Evolutionary conservation across 371 early-diverging fungal genomes (phyloP).

Genomic region (Lichtheimia hyalospora): DNA sequence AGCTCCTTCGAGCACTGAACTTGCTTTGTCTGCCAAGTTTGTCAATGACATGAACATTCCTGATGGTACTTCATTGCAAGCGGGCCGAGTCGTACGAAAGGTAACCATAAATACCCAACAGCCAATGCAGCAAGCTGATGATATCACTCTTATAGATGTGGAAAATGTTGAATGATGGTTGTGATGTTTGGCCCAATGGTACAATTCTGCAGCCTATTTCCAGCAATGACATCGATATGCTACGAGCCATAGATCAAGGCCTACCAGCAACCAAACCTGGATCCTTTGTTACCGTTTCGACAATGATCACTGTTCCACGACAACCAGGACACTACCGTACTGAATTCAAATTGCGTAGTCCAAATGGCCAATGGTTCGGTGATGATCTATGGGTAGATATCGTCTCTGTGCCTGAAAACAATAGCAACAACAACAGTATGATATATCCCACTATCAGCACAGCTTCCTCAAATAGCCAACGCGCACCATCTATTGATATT

Average conservation of each 20-base stretch:
- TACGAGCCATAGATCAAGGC: slow-evolving; percentile 35
- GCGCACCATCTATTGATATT: no score
- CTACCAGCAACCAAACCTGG: slow-evolving; percentile 50
- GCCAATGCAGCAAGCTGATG: background rate
- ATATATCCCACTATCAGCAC: slow-evolving; percentile 18
- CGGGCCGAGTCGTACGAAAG: slow-evolving; percentile 51
- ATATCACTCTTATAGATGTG: slow-evolving; percentile 50
- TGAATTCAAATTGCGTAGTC: slow-evolving; percentile 64
- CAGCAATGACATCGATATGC: slow-evolving; percentile 46
- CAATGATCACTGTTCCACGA: slow-evolving; percentile 66
- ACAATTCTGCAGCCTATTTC: slow-evolving; percentile 50
- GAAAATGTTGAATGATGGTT: slow-evolving; percentile 69
- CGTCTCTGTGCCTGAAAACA: slow-evolving; percentile 37
- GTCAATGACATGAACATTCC: slow-evolving; percentile 69
- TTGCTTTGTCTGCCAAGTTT: slow-evolving; percentile 41
- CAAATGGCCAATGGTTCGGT: slow-evolving; percentile 65
- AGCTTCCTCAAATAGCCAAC: background rate
- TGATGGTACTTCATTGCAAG: slow-evolving; percentile 60
- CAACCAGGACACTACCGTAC: slow-evolving; percentile 60
- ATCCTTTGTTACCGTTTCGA: slow-evolving; percentile 56
- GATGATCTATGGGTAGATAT: slow-evolving; percentile 68
- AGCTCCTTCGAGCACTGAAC: no score
- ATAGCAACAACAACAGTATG: slow-evolving; percentile 9
- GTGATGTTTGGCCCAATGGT: slow-evolving; percentile 61
- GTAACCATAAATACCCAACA: slow-evolving; percentile 3